Base-by-base conservation (phyloP, 139 green algal genomes). In the Coccomyxa sp. region DNA sequence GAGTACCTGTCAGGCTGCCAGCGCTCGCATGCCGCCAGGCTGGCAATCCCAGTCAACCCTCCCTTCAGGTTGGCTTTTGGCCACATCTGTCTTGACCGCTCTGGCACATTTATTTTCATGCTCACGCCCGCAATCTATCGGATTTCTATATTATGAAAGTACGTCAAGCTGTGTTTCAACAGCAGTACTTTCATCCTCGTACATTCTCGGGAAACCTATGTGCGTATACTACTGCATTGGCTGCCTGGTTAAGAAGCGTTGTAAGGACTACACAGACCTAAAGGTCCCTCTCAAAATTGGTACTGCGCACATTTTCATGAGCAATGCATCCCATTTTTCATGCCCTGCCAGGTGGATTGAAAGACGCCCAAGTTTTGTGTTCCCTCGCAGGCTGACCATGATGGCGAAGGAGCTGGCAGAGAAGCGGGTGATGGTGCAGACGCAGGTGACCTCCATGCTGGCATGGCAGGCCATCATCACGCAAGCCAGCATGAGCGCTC, bases 1-100 rank as follows among this genome's bases (percentile, higher is more conserved):
- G 79, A 90, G 60, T 91, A 91, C 27, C 30, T 83, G 28, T 67
- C 68, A 21, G 88, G 86, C 58, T 91, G 88, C 83, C 83, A 82
- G 15, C 79, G 88, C 15, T 85, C 86, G n/a, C 87, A 91, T 77
- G 76, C 67, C 58, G 31, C 84, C 13, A 58, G 85, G 59, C 82
- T 91, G 51, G 25, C 68, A 0, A 51, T 89, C 0, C 81, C 84
- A 0, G n/a, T 91, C 28, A 74, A 60, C 12, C 79, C 83, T n/a
- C 84, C 88, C 10, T 89, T 91, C 57, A 87, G 84, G 84, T 87
- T 58, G 0, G 7, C 38, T 77, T 10, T 13, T 60, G 28, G 3
- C 25, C 1, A 38, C 74, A 23, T 38, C n/a, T 32, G 74, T 1
- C 1, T 7, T 16, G 11, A 57, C 23, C 4, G 74, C 28, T 38